phyloP scores from a whole-genome alignment of 345 rosid genomes.

The Salix udensis region DNA sequence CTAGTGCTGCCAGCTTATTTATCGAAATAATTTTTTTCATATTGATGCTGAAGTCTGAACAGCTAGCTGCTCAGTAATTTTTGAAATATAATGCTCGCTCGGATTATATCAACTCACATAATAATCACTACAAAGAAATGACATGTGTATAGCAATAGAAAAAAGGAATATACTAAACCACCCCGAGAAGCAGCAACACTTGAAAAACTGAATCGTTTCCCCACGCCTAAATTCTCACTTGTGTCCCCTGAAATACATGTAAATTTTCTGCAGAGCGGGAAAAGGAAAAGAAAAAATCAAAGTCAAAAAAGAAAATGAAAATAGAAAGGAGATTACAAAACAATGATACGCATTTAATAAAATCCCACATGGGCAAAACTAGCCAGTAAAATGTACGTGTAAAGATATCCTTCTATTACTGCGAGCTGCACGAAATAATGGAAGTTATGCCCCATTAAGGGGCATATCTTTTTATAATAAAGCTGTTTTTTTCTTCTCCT shows the following conservation, averaged over 20 bases:
- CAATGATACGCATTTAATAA: neutral
- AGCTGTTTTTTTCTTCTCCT: too few species aligned
- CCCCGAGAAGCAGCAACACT: neutral
- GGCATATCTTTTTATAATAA: too few species aligned
- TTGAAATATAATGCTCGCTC: neutral
- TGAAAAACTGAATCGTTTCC: neutral
- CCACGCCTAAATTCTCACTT: slow-evolving; percentile 36
- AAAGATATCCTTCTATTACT: too few species aligned
- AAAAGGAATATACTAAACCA: slow-evolving; percentile 7
- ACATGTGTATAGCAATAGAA: neutral
- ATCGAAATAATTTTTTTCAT: neutral
- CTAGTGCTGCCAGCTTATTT: neutral
- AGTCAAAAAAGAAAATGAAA: neutral
- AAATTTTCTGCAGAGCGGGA: slow-evolving; percentile 60
- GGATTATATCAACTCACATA: neutral
- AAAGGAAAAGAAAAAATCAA: neutral
- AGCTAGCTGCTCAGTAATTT: neutral
- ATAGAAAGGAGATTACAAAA: too few species aligned
- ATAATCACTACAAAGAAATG: neutral
- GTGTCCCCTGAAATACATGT: slow-evolving; percentile 77
- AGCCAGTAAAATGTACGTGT: too few species aligned
- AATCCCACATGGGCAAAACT: too few species aligned
- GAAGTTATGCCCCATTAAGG: too few species aligned
- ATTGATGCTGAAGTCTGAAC: neutral
- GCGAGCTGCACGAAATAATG: too few species aligned